Evolutionary conservation across 352 stramenopile genomes (phyloP).

Genomic region (Phytopythium ostracodes): DNA sequence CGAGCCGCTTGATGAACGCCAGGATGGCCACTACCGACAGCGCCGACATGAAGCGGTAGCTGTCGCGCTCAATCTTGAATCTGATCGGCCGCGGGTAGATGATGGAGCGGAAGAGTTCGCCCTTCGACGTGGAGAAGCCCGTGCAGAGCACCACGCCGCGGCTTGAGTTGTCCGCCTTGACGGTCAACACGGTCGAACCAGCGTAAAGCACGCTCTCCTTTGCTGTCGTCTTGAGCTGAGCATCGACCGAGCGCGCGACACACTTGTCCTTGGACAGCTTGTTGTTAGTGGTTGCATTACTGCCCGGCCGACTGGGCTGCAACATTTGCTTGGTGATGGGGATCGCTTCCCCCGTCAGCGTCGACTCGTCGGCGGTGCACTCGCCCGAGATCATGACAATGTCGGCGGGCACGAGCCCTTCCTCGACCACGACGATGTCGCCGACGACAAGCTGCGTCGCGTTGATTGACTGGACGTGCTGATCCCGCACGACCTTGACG

Average conservation of each 20-base stretch:
- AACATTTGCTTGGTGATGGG: conserved; percentile 62
- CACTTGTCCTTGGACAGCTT: conserved; percentile 7
- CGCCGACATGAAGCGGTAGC: conserved; percentile 63
- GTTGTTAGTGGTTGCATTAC: conserved; percentile 38
- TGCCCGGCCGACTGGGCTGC: conserved; percentile 10
- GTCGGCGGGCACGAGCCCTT: conserved; percentile 60
- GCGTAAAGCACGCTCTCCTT: conserved; percentile 57
- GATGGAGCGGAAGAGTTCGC: conserved; percentile 69
- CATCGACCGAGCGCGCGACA: conserved; percentile 21
- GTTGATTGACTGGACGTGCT: conserved; percentile 32
- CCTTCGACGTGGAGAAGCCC: conserved; percentile 66
- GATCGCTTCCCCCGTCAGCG: conserved; percentile 81
- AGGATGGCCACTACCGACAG: conserved; percentile 46
- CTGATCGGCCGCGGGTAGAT: conserved; percentile 51
- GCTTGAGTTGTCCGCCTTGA: conserved; percentile 23
- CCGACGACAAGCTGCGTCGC: conserved; percentile 56
- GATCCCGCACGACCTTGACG: conserved; percentile 56
- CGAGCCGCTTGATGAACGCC: conserved; percentile 52
- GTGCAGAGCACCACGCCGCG: conserved; percentile 56
- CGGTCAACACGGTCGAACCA: conserved; percentile 48
- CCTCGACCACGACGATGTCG: conserved; percentile 63
- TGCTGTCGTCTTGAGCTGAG: conserved; percentile 32
- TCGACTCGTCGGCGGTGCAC: conserved; percentile 70
- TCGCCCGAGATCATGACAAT: conserved; percentile 57
- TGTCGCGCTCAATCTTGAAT: conserved; percentile 67